These are phyloP conservation scores for Hyphodiscus hymeniophilus DNA, from an alignment of 495 filamentous ascomycete species.

Conservation along the genomic window DNA sequence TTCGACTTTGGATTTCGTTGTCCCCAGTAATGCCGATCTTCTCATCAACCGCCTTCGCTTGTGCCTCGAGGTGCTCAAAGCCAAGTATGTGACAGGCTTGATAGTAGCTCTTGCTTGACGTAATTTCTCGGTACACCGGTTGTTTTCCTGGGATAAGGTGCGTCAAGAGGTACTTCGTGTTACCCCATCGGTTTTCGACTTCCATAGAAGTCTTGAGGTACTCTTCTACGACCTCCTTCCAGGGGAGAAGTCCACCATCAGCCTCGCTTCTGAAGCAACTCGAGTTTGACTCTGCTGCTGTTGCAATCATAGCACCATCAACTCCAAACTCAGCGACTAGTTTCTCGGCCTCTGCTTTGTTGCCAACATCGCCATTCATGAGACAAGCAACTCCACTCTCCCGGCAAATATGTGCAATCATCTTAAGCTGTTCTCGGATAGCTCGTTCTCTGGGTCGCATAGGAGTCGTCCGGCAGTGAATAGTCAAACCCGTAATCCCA, in stretches of 20 bases:
- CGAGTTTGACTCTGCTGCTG: constrained; percentile 78
- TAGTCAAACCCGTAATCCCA: constrained; percentile 83
- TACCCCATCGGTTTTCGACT: constrained; percentile 76
- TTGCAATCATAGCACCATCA: constrained; percentile 96
- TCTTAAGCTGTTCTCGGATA: constrained; percentile 74
- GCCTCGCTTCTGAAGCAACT: constrained; percentile 65
- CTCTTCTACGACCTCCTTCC: constrained; percentile 64
- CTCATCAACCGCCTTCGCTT: constrained; percentile 55
- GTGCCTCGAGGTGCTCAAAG: constrained; percentile 47
- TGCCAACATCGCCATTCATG: constrained; percentile 88
- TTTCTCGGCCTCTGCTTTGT: constrained; percentile 54
- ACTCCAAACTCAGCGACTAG: constrained; percentile 68
- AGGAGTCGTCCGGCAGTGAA: constrained; percentile 92
- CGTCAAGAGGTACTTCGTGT: constrained; percentile 83
- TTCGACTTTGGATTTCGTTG: constrained; percentile 33
- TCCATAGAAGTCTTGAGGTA: constrained; percentile 66
- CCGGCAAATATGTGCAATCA: constrained; percentile 69
- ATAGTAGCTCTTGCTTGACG: constrained; percentile 51
- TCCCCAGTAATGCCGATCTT: constrained; percentile 50
- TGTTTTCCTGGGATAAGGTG: constrained; percentile 80
- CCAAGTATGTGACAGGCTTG: constrained; percentile 54
- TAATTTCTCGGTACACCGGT: constrained; percentile 45
- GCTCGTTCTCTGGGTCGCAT: constrained; percentile 89
- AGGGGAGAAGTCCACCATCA: constrained; percentile 57
- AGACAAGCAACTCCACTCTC: constrained; percentile 80